phyloP scores from a whole-genome alignment of 805 yeast species.

The Nadsonia fulvescens region DNA sequence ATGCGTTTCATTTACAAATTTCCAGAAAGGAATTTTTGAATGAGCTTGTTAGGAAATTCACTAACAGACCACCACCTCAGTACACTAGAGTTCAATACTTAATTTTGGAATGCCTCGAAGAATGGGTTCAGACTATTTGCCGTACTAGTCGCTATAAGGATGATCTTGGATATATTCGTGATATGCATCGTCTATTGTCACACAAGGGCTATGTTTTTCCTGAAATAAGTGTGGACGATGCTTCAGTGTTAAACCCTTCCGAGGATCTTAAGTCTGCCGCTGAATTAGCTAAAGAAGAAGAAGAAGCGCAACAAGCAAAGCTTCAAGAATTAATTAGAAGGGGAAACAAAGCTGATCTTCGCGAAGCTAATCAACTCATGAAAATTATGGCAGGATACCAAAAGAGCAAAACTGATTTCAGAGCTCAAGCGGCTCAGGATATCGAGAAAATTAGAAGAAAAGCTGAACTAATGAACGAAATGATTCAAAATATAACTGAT shows the following conservation, averaged over 20 bases:
- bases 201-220: constrained; percentile 92
- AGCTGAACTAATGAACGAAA: constrained; percentile 72
- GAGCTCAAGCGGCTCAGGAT: constrained; percentile 67
- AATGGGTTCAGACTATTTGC: constrained; percentile 93
- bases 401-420: constrained; percentile 38
- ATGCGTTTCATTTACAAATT: constrained; percentile 88
- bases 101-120: constrained; percentile 79
- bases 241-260: constrained; percentile 70
- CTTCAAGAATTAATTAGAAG: constrained; percentile 88
- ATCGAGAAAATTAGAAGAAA: constrained; percentile 69
- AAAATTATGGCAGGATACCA: constrained; percentile 96
- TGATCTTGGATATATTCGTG: constrained; percentile 80
- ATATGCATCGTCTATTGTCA: constrained; percentile 81
- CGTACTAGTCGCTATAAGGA: constrained; percentile 77
- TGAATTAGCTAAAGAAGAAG: constrained; percentile 84
- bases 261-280: constrained; percentile 76
- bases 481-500: constrained; percentile 29
- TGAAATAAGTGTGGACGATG: constrained; percentile 73
- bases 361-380: constrained; percentile 94
- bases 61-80: constrained; percentile 82
- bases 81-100: constrained; percentile 70
- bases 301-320: constrained; percentile 83
- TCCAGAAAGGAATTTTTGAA: constrained; percentile 88
- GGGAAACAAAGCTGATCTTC: constrained; percentile 87
- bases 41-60: constrained; percentile 82